Evolutionary conservation across 768 basidiomycete species (phyloP).

Genomic region (Chlorophyllum brunneum): DNA sequence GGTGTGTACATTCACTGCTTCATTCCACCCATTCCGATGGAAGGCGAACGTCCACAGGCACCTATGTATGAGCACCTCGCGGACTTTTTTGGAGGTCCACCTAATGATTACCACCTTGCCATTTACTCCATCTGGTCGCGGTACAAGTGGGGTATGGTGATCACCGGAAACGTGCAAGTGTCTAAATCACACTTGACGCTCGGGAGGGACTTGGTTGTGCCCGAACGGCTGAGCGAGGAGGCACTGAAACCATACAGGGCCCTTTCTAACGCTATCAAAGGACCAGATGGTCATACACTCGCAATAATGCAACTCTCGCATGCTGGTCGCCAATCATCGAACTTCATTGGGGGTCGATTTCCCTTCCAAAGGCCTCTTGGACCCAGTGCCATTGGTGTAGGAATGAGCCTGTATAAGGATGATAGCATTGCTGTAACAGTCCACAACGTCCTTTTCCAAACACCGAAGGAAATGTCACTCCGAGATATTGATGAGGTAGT

Average conservation of each 20-base stretch:
- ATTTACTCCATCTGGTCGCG: constrained; percentile 76
- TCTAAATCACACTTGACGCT: constrained; percentile 57
- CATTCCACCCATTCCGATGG: not conserved
- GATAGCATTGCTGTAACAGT: constrained; percentile 31
- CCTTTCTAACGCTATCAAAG: constrained; percentile 51
- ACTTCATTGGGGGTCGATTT: constrained; percentile 63
- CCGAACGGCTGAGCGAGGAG: constrained; percentile 36
- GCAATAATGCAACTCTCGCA: constrained; percentile 86
- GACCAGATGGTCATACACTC: constrained; percentile 29
- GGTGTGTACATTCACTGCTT: constrained; percentile 25
- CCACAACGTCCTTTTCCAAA: constrained; percentile 56
- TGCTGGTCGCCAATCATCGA: constrained; percentile 76
- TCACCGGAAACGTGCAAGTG: constrained; percentile 85
- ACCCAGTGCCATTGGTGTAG: constrained; percentile 61
- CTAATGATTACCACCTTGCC: constrained; percentile 56
- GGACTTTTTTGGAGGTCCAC: constrained; percentile 60
- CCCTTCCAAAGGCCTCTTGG: constrained; percentile 61
- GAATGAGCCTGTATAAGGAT: constrained; percentile 20
- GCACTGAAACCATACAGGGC: constrained; percentile 45
- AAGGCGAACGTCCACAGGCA: constrained; percentile 43
- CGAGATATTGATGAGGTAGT: constrained; percentile 61
- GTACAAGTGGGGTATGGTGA: constrained; percentile 81
- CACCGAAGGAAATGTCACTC: constrained; percentile 54
- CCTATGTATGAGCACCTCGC: constrained; percentile 88
- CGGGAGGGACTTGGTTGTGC: constrained; percentile 69